Conservation (phyloP, 768 basidiomycete species). For the Agrocybe pediades region DNA sequence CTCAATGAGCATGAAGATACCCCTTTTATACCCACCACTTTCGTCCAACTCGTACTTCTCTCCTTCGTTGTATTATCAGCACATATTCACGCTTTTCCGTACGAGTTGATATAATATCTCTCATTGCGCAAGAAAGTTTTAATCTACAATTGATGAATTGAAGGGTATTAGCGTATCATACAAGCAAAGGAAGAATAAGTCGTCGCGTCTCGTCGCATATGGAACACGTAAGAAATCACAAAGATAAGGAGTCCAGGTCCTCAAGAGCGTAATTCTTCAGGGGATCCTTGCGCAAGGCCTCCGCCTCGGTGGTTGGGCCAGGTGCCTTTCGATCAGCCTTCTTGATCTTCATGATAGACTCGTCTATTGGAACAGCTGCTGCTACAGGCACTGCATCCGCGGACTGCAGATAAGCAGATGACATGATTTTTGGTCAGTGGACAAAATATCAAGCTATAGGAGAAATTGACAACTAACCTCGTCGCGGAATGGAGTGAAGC, state of each 20-base stretch:
- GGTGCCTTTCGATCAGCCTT: constrained; percentile 43
- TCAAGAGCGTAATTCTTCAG: constrained; percentile 65
- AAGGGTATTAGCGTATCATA: not conserved
- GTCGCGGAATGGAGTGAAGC: constrained; percentile 74
- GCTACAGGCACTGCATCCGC: constrained; percentile 29
- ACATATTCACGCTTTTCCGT: no score
- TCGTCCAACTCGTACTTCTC: no score
- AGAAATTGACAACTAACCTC: constrained; percentile 47
- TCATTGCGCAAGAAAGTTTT: not conserved
- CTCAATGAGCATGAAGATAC: no score
- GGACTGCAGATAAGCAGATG: constrained; percentile 15
- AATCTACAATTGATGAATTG: constrained; percentile 1
- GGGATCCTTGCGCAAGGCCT: constrained; percentile 77
- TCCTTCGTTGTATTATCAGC: no score
- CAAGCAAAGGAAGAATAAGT: not conserved
- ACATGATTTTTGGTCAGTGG: constrained; percentile 1
- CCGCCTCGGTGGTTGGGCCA: constrained; percentile 62
- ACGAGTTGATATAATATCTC: not conserved
- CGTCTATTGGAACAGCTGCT: constrained; percentile 36
- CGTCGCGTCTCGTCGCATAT: not conserved
- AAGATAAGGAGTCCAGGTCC: constrained; percentile 2
- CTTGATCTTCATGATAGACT: constrained; percentile 72
- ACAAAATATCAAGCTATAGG: constrained; percentile 8
- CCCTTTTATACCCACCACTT: not conserved
- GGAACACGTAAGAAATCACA: constrained; percentile 2